Evolutionary conservation across 2,329 filamentous ascomycete genomes (phyloP).

Genomic region (Graphilbum ipis-grandicollis): DNA sequence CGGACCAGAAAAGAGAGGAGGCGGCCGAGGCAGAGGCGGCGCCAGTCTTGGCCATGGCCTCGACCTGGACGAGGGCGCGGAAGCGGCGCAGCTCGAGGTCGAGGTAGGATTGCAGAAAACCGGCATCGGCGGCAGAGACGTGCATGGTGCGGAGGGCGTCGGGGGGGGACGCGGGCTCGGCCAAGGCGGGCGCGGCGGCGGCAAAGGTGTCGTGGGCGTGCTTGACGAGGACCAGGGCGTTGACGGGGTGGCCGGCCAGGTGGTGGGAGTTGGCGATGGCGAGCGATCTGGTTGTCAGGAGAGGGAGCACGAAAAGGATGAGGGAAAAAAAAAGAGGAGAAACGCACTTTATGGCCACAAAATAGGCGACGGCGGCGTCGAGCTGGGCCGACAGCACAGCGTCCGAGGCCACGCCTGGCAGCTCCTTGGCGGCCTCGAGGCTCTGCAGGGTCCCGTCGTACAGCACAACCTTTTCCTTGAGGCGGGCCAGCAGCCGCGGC

Average conservation of each 20-base stretch:
- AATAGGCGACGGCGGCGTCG: conserved; percentile 66
- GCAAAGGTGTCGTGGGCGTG: conserved; percentile 49
- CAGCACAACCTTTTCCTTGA: conserved; percentile 74
- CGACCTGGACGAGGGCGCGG: conserved; percentile 72
- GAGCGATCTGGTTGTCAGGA: conserved; percentile 40
- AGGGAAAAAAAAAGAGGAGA: not conserved
- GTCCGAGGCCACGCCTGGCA: conserved; percentile 81
- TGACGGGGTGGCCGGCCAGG: conserved; percentile 51
- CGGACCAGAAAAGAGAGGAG: conserved; percentile 34
- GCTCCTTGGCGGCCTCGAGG: conserved; percentile 72
- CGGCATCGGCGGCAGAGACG: conserved; percentile 40
- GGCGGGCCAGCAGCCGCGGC: conserved; percentile 59
- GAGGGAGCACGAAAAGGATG: not conserved
- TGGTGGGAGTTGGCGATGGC: conserved; percentile 75
- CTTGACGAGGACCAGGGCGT: conserved; percentile 72
- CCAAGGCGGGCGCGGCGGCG: conserved; percentile 29
- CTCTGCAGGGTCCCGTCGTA: conserved; percentile 88
- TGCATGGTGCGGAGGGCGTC: conserved; percentile 44
- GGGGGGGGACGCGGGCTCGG: conserved; percentile 8
- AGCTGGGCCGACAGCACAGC: conserved; percentile 58
- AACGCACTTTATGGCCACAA: conserved; percentile 67
- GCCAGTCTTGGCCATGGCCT: conserved; percentile 35
- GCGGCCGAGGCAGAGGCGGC: not conserved
- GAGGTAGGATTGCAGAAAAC: conserved; percentile 44
- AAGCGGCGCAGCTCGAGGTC: conserved; percentile 60